Conservation (phyloP, 1,139 yeast species). For the Suhomyces wounanorum region DNA sequence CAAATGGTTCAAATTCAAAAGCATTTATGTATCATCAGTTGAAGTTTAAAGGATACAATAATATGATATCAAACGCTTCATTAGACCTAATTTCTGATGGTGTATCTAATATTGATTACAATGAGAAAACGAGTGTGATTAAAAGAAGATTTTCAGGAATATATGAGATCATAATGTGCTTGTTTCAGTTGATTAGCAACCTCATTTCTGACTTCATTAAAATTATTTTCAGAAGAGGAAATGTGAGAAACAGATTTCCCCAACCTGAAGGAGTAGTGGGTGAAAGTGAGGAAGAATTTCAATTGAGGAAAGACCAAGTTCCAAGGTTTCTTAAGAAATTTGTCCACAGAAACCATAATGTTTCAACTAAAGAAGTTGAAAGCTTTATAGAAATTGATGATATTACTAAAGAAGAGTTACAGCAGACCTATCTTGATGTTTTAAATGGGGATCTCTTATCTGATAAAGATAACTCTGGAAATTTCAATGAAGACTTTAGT, state of each 20-base stretch:
- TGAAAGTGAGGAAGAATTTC: constrained; percentile 27
- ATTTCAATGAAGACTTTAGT: constrained; percentile 27
- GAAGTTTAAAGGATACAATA: constrained; percentile 33
- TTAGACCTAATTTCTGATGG: constrained; percentile 24
- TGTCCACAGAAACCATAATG: constrained; percentile 15
- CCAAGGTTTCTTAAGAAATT: constrained; percentile 30
- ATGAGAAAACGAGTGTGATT: constrained; percentile 24
- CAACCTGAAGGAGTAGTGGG: neutral
- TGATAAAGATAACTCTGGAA: constrained; percentile 51
- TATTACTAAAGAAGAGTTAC: constrained; percentile 27
- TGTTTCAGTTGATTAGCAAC: constrained; percentile 30
- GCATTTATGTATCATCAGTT: constrained; percentile 22
- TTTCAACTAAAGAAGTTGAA: neutral
- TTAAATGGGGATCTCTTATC: constrained; percentile 35
- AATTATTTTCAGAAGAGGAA: neutral
- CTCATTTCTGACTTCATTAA: neutral
- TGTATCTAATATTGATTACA: constrained; percentile 2
- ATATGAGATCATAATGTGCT: constrained; percentile 21
- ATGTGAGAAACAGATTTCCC: neutral
- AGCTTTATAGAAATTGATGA: constrained; percentile 19
- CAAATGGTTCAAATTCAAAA: neutral
- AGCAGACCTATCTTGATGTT: constrained; percentile 25
- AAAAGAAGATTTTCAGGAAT: constrained; percentile 24
- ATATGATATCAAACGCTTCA: constrained; percentile 34
- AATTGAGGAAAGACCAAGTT: constrained; percentile 21